phyloP scores from a whole-genome alignment of 1,139 yeast genomes.

The Suhomyces terraborum region DNA sequence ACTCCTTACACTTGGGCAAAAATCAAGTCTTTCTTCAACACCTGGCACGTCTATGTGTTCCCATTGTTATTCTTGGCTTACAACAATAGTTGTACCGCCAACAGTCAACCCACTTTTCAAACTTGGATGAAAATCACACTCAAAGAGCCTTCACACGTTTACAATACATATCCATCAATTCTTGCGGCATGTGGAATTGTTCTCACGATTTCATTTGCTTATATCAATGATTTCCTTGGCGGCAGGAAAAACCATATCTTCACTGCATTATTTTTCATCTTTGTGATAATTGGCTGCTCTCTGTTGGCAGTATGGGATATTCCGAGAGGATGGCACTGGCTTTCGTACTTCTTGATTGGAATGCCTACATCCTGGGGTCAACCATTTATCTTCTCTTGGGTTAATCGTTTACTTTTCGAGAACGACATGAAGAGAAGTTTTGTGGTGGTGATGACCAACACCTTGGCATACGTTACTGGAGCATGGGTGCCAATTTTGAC shows the following conservation, averaged over 20 bases:
- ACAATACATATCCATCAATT: constrained; percentile 53
- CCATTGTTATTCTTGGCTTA: constrained; percentile 52
- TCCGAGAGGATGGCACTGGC: constrained; percentile 51
- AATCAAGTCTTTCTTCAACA: constrained; percentile 43
- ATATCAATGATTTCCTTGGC: constrained; percentile 45
- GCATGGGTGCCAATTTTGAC: constrained; percentile 30
- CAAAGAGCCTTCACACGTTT: constrained; percentile 38
- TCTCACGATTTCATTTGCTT: constrained; percentile 40
- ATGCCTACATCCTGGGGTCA: constrained; percentile 43
- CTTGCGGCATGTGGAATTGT: constrained; percentile 49
- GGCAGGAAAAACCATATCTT: constrained; percentile 44
- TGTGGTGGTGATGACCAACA: constrained; percentile 26
- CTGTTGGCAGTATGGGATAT: constrained; percentile 49
- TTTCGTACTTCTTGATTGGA: constrained; percentile 48
- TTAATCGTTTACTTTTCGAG: constrained; percentile 22
- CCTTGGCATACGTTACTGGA: constrained; percentile 28
- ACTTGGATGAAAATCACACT: constrained; percentile 54
- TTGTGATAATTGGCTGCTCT: constrained; percentile 43
- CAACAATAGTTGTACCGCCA: constrained; percentile 49
- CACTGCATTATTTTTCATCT: constrained; percentile 37
- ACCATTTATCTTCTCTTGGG: constrained; percentile 30
- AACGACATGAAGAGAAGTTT: constrained; percentile 30
- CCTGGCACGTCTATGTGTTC: constrained; percentile 53
- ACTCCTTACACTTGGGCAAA: constrained; percentile 42
- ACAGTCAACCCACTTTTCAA: constrained; percentile 51